phyloP scores from a whole-genome alignment of 495 filamentous ascomycete species.

The Lophium mytilinum region DNA sequence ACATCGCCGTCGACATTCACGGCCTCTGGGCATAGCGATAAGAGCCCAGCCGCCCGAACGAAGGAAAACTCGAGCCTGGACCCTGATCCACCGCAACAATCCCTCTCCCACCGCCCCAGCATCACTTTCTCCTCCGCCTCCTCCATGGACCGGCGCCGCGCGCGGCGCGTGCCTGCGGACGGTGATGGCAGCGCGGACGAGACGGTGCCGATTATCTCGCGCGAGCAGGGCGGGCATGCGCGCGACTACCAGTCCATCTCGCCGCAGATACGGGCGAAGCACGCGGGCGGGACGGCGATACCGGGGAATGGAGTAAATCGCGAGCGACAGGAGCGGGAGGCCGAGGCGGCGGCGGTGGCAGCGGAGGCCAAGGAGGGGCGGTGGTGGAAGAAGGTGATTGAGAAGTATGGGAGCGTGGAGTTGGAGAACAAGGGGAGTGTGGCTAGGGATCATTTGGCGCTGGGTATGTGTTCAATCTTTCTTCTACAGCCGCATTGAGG shows the following conservation, averaged over 20 bases:
- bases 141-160: not conserved
- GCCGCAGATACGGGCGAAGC: conserved; percentile 8
- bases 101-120: not conserved
- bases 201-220: conserved; percentile 16
- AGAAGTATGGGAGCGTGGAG: conserved; percentile 75
- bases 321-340: conserved; percentile 16
- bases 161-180: not conserved
- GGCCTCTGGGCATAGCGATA: no score
- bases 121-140: not conserved
- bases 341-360: conserved; percentile 14
- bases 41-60: no score
- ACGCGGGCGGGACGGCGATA: not conserved
- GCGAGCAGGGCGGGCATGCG: not conserved
- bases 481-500: not conserved
- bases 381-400: conserved; percentile 47
- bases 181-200: conserved; percentile 3
- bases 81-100: not conserved
- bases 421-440: conserved; percentile 96
- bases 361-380: conserved; percentile 26
- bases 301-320: not conserved
- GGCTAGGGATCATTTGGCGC: conserved; percentile 85
- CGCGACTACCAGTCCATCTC: conserved; percentile 19
- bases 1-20: no score
- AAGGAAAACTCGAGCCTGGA: no score
- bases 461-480: conserved; percentile 53